Evolutionary conservation across 106 monocot genomes (phyloP).

Genomic region (Xerophyta viscosa): DNA sequence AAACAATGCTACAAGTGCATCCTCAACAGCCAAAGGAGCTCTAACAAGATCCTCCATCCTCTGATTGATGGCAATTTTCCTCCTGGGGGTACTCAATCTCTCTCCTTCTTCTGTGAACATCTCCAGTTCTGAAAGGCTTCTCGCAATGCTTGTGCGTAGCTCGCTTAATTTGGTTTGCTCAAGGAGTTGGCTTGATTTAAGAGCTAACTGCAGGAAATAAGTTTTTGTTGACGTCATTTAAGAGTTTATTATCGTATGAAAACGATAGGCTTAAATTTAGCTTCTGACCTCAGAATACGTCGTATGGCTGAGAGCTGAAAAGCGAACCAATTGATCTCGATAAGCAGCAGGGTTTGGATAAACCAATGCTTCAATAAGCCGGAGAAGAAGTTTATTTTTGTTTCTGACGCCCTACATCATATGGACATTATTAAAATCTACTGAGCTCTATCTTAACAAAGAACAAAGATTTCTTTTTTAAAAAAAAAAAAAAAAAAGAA

Average conservation of each 20-base stretch:
- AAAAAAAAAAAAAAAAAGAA: no score
- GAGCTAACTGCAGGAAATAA: conserved; percentile 59
- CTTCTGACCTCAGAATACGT: conserved; percentile 72
- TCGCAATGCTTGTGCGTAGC: conserved; percentile 79
- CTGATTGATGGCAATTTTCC: conserved; percentile 89
- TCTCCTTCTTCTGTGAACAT: conserved; percentile 99
- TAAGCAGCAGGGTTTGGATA: conserved; percentile 96
- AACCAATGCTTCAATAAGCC: conserved; percentile 94
- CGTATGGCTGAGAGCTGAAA: conserved; percentile 82
- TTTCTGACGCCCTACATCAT: conserved; percentile 74
- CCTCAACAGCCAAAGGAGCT: conserved; percentile 90
- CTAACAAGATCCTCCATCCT: conserved; percentile 97
- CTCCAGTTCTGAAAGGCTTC: conserved; percentile 89
- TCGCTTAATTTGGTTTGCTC: conserved; percentile 98
- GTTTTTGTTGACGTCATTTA: neutral
- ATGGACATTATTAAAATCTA: neutral
- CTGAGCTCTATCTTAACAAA: neutral
- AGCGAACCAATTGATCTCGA: conserved; percentile 79
- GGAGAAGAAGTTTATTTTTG: conserved; percentile 90
- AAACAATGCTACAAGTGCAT: conserved; percentile 93
- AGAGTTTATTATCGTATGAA: no score
- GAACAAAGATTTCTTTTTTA: no score
- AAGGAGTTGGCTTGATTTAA: conserved; percentile 94
- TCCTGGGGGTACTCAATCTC: conserved; percentile 70
- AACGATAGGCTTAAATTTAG: neutral